Evolutionary conservation across 192 early-diverging fungal species (phyloP).

Genomic region (Gamsiella multidivaricata): DNA sequence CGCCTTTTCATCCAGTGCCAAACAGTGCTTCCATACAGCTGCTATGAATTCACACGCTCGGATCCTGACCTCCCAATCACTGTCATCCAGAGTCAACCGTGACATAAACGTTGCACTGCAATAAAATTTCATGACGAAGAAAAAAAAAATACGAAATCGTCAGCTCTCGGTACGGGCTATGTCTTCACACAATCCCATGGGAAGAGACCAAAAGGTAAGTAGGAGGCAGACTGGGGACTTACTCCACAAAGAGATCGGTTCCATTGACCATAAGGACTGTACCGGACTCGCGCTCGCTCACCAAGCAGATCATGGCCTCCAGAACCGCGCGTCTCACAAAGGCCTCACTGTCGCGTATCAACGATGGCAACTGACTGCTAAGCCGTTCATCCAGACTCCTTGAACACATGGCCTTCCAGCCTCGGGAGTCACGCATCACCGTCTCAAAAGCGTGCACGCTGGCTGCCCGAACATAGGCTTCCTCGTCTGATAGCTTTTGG

Average conservation of each 20-base stretch:
- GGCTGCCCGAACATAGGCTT: conserved; percentile 66
- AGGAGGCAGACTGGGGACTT: too few relatives aligned
- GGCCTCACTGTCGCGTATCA: conserved; percentile 63
- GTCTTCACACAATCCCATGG: too few relatives aligned
- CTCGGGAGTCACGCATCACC: conserved; percentile 56
- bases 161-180: too few relatives aligned
- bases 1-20: conserved; percentile 34
- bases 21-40: conserved; percentile 57
- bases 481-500: conserved; percentile 57
- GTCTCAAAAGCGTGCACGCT: conserved; percentile 55
- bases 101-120: conserved; percentile 54
- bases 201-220: neutral
- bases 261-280: conserved; percentile 55
- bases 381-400: conserved; percentile 48
- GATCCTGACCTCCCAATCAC: conserved; percentile 63
- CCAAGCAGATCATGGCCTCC: conserved; percentile 62
- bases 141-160: too few relatives aligned
- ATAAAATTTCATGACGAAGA: neutral
- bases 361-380: conserved; percentile 47
- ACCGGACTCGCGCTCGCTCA: conserved; percentile 58
- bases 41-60: conserved; percentile 60
- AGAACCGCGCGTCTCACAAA: conserved; percentile 64
- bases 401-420: conserved; percentile 61
- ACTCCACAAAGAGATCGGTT: conserved; percentile 35
- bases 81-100: conserved; percentile 58